Percentiles rank a stretch among this genome's conserved stretches.
These are phyloP conservation scores for Physocladia obscura DNA, from an alignment of 192 early-diverging fungal species.

Conservation along the genomic window DNA sequence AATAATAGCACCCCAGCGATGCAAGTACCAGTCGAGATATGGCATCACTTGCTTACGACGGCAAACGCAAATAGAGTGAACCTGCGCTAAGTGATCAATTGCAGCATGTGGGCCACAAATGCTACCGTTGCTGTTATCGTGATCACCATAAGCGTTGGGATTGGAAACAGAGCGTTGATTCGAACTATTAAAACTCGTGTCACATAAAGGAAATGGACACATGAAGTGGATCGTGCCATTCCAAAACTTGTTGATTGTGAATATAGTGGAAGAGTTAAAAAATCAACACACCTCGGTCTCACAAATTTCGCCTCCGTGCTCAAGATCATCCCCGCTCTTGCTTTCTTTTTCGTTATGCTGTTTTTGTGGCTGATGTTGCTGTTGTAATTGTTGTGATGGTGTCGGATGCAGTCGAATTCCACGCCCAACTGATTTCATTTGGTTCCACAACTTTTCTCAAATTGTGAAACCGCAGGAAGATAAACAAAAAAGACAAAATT, in stretches of 20 bases:
- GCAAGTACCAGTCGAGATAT: slow-evolving; percentile 18
- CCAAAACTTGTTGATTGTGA: not conserved
- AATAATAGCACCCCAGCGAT: slow-evolving; percentile 5
- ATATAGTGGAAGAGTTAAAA: too few species aligned
- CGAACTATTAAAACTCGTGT: too few species aligned
- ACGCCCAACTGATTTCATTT: not conserved
- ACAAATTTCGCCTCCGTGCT: too few species aligned
- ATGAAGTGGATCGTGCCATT: not conserved
- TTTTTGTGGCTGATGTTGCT: not conserved
- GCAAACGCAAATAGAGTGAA: slow-evolving; percentile 9
- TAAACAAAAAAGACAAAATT: too few species aligned
- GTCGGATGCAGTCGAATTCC: not conserved
- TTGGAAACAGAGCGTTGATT: too few species aligned
- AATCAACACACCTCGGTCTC: too few species aligned
- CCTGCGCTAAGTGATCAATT: not conserved
- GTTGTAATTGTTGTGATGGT: not conserved
- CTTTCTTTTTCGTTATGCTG: too few species aligned
- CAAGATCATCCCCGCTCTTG: too few species aligned
- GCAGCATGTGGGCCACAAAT: not conserved
- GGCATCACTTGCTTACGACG: slow-evolving; percentile 20
- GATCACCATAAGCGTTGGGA: too few species aligned
- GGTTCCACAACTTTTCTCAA: not conserved
- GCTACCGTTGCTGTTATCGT: too few species aligned
- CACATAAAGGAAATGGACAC: slow-evolving; percentile 25
- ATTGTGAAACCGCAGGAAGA: too few species aligned